phyloP scores from a whole-genome alignment of 306 rosid genomes.

The Acacia confusa region DNA sequence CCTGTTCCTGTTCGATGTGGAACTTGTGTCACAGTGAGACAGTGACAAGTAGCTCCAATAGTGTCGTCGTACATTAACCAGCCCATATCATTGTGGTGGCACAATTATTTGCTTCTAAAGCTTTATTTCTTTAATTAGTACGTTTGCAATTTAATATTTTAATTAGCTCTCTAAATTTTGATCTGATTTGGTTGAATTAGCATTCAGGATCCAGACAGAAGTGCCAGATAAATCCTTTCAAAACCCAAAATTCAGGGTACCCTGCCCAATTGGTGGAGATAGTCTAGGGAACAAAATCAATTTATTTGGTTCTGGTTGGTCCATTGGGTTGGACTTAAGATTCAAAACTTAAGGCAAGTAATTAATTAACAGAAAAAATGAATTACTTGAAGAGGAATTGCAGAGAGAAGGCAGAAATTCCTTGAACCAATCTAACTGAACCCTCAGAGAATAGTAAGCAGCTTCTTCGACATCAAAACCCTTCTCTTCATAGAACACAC shows the following conservation, averaged over 20 bases:
- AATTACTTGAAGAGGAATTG: conserved; percentile 47
- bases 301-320: not conserved
- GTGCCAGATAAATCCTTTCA: not conserved
- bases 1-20: too few relatives aligned
- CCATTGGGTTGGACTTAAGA: not conserved
- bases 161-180: not conserved
- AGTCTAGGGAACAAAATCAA: not conserved
- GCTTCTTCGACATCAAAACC: conserved; percentile 22
- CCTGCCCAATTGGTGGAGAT: not conserved
- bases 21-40: too few relatives aligned
- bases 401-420: conserved; percentile 45
- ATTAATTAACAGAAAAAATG: not conserved
- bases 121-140: too few relatives aligned
- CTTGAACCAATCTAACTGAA: conserved; percentile 59
- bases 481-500: conserved; percentile 37
- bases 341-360: not conserved
- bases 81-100: not conserved
- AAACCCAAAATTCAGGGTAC: too few relatives aligned
- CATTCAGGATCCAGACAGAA: not conserved
- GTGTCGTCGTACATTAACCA: not conserved
- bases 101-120: too few relatives aligned
- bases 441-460: conserved; percentile 44
- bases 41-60: not conserved
- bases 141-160: not conserved
- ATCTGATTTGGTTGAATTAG: not conserved